Percentiles rank a stretch among this genome's conserved stretches.
These are phyloP conservation scores for Hypoxylon sp. DNA, from an alignment of 2,329 filamentous ascomycete species.

Conservation along the genomic window DNA sequence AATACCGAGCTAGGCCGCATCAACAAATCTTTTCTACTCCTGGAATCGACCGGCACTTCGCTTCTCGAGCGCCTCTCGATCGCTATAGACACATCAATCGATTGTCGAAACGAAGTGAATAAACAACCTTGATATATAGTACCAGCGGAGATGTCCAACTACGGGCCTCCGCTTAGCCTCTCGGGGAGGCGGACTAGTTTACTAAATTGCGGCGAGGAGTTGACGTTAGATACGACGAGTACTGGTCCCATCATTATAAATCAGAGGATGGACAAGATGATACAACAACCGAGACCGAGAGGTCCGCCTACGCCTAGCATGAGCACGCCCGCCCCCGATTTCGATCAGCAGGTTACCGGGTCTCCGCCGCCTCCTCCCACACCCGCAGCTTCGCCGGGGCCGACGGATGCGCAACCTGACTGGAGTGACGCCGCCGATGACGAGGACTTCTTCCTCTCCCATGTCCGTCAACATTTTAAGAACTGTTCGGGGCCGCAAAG, in stretches of 20 bases:
- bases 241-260: constrained; percentile 54
- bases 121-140: constrained; percentile 27
- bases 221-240: constrained; percentile 65
- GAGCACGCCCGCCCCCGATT: constrained; percentile 73
- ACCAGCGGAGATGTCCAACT: constrained; percentile 56
- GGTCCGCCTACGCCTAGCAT: constrained; percentile 76
- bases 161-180: constrained; percentile 67
- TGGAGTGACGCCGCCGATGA: constrained; percentile 83
- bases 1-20: constrained; percentile 6
- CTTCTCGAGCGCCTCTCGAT: constrained; percentile 16
- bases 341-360: constrained; percentile 70
- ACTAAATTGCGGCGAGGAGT: constrained; percentile 64
- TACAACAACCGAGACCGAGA: constrained; percentile 63
- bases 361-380: constrained; percentile 75
- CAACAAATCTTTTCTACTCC: constrained; percentile 8
- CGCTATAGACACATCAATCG: constrained; percentile 10
- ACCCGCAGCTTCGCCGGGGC: constrained; percentile 73
- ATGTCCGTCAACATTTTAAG: constrained; percentile 84
- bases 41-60: constrained; percentile 10
- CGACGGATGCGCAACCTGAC: constrained; percentile 71
- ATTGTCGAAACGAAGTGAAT: constrained; percentile 13
- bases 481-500: constrained; percentile 80
- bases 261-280: constrained; percentile 66
- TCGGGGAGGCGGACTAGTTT: constrained; percentile 71
- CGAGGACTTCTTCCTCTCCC: constrained; percentile 84